Evolutionary conservation across 2,329 filamentous ascomycete species (phyloP), one percentile per base, ranked within the genome.

Genomic region (Colletotrichum spaethianum): DNA sequence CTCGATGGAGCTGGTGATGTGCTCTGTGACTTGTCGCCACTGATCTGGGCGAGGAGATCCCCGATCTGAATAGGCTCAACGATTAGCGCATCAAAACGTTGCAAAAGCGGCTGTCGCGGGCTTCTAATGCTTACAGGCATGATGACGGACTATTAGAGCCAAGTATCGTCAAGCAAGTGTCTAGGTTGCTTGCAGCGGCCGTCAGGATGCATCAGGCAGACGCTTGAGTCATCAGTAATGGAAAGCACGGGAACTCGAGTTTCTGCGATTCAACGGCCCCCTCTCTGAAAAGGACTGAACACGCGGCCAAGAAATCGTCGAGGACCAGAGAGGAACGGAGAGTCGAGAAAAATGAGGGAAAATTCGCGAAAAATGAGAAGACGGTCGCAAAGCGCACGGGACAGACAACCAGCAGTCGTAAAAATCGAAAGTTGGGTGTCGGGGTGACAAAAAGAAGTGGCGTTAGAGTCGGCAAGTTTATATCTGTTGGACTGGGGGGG

Each of bases 21-120:
- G 60, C 70, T 70, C 28, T 65, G 79, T 76, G 84, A 81, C 78
- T 86, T 84, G 74, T 86, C 85, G 77, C 90, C 90, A 74, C 84
- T 88, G 75, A 92, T 92, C 78, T 90, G 87, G 75, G 89, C 90
- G 42, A 90, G 84, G n/a, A 90, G 82, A 74, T 90, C 88, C 73
- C 85, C 82, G 75, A 90, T 90, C 75, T 75, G 63, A 26, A 16
- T 26, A 8, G 57, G 52, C 12, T 20, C 20, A 12, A 63, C 63
- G 26, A 46, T 73, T 38, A 68, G 72, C 50, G 6, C 50, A 12
- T 42, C n/a, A 26, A 57, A 36, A 68, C 31, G 42, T 42, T 36
- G 36, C 44, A 42, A 60, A 28, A 46, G 20, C n/a, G 23, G 38
- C 11, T 11, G 28, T 55, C 52, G 31, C 42, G 31, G 68, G 38